Evolutionary conservation across 2,329 filamentous ascomycete species (phyloP), one percentile per base, ranked within the genome.

Genomic region (Scedosporium aurantiacum): DNA sequence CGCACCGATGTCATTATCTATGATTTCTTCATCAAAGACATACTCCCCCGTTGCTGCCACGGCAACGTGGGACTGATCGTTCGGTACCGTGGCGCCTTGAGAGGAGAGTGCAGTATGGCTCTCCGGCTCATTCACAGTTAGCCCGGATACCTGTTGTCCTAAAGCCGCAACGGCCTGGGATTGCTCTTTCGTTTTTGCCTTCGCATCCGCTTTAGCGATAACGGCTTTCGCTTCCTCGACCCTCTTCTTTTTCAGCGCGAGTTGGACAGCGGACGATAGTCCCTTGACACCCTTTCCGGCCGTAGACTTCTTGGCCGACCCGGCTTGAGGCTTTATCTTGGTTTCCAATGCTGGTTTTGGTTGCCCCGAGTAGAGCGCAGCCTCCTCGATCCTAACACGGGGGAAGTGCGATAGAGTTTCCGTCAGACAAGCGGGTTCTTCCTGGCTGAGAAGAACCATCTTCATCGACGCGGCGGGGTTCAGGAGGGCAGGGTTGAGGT

Each of bases 341-440:
- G 50, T 3, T 25, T 14, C 50, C 50, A 5, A 5, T 37, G 10
- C 32, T 37, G 32, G 10, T 37, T 10, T 37, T 3, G 32, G 32
- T 4, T 37, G 32, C 3, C 32, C 32, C 1, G 50, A 23, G 50
- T 54, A 54, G 12, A 54, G 12, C 18, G 50, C 50, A 5, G 50
- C 50, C 6, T 54, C 50, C 21, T 54, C 23, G 6, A 54, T 23
- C 21, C 50, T 54, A 27, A 54, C 50, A 14, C 50, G 50, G 5
- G 50, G 50, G 21, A 54, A 54, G 50, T 54, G 50, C 3, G 50
- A 66, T 2, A 54, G 21, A 23, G 50, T 28, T 27, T 54, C 50
- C 23, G 12, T 54, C 6, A 54, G n/a, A 27, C 50, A 54, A 5
- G 4, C 12, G 2, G 50, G 50, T 21, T 54, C 50, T 16, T 54